Base-by-base conservation (phyloP, 1,284 basidiomycete species). In the Leccinum pachyderme region DNA sequence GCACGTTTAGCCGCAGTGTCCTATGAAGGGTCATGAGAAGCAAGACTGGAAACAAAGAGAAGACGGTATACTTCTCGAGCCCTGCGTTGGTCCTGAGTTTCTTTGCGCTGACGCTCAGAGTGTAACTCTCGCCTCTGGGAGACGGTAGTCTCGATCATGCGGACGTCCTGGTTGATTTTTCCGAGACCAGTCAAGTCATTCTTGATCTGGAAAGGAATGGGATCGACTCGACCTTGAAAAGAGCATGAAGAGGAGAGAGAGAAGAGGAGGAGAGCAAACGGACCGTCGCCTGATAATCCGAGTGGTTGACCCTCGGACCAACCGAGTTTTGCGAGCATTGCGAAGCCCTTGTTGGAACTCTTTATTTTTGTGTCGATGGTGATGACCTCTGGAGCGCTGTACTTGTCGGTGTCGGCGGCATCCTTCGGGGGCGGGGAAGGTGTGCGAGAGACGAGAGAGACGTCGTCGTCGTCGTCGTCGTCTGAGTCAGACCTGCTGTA, bases 71-170 rank as follows among this genome's bases (percentile, higher is more conserved):
- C 90, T 78, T 91, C 86, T 67, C 89, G 80, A 33, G 78, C 77
- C 63, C 71, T 77, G 39, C 87, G 83, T 63, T 92, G 88, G 51
- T 88, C 85, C 52, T 84, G 85, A 0, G 83, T 89, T 70, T 93
- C 90, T 64, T 83, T 87, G 47, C 78, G 83, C 67, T 89, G 86
- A 41, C 87, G 79, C 68, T 92, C 89, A 1, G 89, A 91, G 61
- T 90, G 87, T 15, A 92, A 72, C 51, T 75, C 85, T 13, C 89
- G 82, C 24, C 90, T 82, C 62, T 90, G 87, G 6, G 89, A 84
- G 25, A 91, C 89, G 4, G 90, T 91, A 1, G 84, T 83, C 66
- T 91, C 89, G 53, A 91, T 88, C 82, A 91, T 87, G 41, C 81
- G 81, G 47, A 86, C 80, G 67, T 93, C 90, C 65, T 90, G 87